These are phyloP conservation scores for Nevesoporus exiguus DNA, from an alignment of 768 basidiomycete genomes.

Conservation along the genomic window DNA sequence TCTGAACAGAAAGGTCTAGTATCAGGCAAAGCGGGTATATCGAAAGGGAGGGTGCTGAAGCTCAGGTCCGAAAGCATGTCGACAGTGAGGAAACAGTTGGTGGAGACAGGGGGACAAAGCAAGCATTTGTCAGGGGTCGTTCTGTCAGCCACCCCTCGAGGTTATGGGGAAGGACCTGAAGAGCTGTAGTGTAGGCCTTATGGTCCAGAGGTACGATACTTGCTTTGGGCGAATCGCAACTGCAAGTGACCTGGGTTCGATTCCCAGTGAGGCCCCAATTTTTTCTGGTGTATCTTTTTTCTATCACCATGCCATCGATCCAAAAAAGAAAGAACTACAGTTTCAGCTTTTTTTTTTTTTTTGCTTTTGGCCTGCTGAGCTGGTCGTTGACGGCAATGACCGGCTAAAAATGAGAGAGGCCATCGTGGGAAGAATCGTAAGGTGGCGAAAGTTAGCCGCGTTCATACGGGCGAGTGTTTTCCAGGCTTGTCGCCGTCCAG, in stretches of 20 bases:
- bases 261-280: conserved; percentile 37
- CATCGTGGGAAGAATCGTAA: conserved; percentile 21
- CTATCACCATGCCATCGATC: no score
- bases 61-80: conserved; percentile 24
- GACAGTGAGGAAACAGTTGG: conserved; percentile 4
- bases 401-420: conserved; percentile 4
- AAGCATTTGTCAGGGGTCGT: neutral
- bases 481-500: conserved; percentile 16
- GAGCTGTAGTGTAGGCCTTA: conserved; percentile 31
- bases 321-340: no score
- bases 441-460: conserved; percentile 27
- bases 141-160: conserved; percentile 23
- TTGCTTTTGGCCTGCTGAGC: neutral
- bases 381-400: neutral
- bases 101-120: neutral
- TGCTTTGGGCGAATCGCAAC: conserved; percentile 26
- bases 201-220: conserved; percentile 37
- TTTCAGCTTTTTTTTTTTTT: conserved; percentile 12
- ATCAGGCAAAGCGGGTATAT: conserved; percentile 1
- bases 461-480: conserved; percentile 18
- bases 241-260: conserved; percentile 39
- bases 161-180: conserved; percentile 39
- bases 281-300: no score
- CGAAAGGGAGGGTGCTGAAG: conserved; percentile 3
- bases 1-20: neutral